phyloP scores from a whole-genome alignment of 108 stramenopile genomes.

The Cylindrotheca fusiformis region DNA sequence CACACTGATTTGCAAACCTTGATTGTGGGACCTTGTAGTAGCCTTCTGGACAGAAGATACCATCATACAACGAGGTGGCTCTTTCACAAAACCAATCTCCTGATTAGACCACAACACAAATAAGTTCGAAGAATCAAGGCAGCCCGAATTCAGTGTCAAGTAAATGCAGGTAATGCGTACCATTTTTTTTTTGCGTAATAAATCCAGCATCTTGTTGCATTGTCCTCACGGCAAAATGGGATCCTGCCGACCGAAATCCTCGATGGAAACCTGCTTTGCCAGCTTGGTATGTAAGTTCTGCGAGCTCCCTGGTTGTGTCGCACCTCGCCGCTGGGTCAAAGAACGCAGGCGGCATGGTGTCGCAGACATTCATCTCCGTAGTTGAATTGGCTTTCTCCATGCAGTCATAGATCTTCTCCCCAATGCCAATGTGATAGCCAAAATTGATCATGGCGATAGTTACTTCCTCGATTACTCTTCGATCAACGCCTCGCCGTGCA shows the following conservation, averaged over 20 bases:
- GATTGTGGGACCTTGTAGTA: constrained; percentile 6
- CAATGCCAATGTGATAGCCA: background rate
- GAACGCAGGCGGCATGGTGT: background rate
- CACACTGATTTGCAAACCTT: constrained; percentile 14
- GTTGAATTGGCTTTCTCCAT: background rate
- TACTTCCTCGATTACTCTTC: background rate
- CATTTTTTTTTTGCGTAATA: constrained; percentile 1
- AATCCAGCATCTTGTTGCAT: constrained; percentile 34
- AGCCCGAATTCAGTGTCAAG: too few species aligned
- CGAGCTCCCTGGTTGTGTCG: constrained; percentile 9
- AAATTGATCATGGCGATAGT: background rate
- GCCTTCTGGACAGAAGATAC: constrained; percentile 29
- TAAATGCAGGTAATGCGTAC: too few species aligned
- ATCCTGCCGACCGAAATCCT: constrained; percentile 24
- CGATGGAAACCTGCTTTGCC: constrained; percentile 6
- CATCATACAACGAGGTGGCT: constrained; percentile 17
- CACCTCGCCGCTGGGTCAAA: background rate
- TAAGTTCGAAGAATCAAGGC: too few species aligned
- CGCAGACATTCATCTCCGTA: background rate
- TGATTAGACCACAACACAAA: too few species aligned
- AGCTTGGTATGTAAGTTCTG: background rate
- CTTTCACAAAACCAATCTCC: constrained; percentile 15
- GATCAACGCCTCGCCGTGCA: background rate
- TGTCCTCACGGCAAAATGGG: constrained; percentile 29
- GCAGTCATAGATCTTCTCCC: constrained; percentile 5